Conservation (phyloP, 2,329 filamentous ascomycete genomes). For the Beauveria medogensis region DNA sequence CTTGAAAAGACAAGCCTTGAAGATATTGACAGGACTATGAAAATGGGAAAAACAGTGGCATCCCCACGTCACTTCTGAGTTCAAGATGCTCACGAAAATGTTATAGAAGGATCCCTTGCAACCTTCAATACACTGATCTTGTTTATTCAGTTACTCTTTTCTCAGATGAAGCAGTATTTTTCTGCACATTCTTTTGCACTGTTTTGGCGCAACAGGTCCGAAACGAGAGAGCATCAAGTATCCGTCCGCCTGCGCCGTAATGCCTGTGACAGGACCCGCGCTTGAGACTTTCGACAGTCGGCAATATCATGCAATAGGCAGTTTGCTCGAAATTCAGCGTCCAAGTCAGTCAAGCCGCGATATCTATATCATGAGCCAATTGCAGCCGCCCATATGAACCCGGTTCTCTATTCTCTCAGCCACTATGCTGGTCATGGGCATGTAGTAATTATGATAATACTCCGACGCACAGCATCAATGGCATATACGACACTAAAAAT, state of each 20-base stretch:
- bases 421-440: background rate
- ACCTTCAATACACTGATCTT: background rate
- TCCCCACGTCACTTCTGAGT: background rate
- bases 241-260: background rate
- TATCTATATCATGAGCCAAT: constrained; percentile 41
- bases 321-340: too few species aligned
- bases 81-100: background rate
- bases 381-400: background rate
- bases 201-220: background rate
- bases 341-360: constrained; percentile 24
- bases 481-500: too few species aligned
- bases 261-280: background rate
- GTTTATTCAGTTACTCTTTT: background rate
- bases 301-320: background rate
- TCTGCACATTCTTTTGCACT: background rate
- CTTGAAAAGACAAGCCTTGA: background rate
- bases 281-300: background rate
- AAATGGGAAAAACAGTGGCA: background rate
- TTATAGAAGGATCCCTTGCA: background rate
- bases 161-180: background rate
- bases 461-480: too few species aligned
- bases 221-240: background rate
- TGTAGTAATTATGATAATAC: too few species aligned
- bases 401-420: background rate
- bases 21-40: background rate